Evolutionary conservation across 2,329 filamentous ascomycete species (phyloP), one percentile per base, ranked within the genome.

Genomic region (Diaporthe citriasiana): DNA sequence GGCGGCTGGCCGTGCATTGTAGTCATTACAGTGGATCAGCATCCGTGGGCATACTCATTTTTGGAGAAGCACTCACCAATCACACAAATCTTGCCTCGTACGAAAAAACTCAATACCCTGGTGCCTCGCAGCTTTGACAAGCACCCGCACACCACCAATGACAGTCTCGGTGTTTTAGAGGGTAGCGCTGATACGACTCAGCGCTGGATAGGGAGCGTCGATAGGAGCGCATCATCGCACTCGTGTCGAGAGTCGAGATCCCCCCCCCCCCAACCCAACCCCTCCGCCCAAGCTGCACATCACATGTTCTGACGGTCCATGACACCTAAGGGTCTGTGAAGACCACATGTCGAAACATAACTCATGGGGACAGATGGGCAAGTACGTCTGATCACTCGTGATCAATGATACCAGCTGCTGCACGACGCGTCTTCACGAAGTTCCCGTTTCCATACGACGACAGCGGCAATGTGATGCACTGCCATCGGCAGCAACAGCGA

Each of bases 171-270:
- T 53, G 45, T 40, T 50, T 53, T 47, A 27, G 63, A 19, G 30
- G 47, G 63, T 68, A 40, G 63, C 33, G 47, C 22, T 27, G 63
- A 53, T 68, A 33, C 63, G 63, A 68, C 63, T 25, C 63, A 53
- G 47, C n/a, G 45, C 30, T 51, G 12, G 30, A 30, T 63, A 35
- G 17, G 17, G 33, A 53, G 47, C 40, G 9, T 47, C 47, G 38
- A 40, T 25, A 53, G n/a, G 45, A 53, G 63, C 15, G 45, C 33
- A 35, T 51, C 50, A 22, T 8, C 8, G 45, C 63, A 19, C 33
- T 22, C 63, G 33, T 22, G 30, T 51, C n/a, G n/a, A n/a, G n/a
- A n/a, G n/a, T n/a, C 42, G 22, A 35, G 15, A 27, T 38, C 30
- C 47, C 57, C 30, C 8, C 33, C 45, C 22, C 30, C 47, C 57